Base-by-base conservation (phyloP, 495 filamentous ascomycete genomes). In the Astrocystis sublimbata region DNA sequence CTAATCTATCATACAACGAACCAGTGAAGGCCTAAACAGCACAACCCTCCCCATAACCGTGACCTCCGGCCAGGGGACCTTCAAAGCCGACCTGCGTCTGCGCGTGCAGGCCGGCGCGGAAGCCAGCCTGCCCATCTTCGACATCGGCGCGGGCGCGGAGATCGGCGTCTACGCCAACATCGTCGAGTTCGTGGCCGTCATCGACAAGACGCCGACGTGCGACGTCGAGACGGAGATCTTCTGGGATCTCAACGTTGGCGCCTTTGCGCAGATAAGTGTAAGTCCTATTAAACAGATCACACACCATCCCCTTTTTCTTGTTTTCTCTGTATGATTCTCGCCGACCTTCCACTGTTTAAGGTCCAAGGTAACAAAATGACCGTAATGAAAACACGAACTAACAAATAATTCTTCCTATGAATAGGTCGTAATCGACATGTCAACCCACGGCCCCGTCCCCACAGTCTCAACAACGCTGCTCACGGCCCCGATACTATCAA, bases 91-190 rank as follows among this genome's bases (percentile, higher is more conserved):
- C 55, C 67, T 75, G 10, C 62, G 67, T 19, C 63, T 75, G 23
- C 63, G 65, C 4, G 65, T 73, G 31, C 68, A 73, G 46, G 71
- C 66, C 55, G 73, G 73, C n/a, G 70, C 69, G 6, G 66, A 67
- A 46, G 61, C 68, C 10, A 65, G 65, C 30, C 24, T 70, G n/a
- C 15, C n/a, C 15, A 12, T 50, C 38, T 68, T 73, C 46, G 73
- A 67, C 26, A 68, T 71, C 33, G 69, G 71, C 4, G 71, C 72
- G 7, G 64, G 67, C 21, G 71, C 71, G 9, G 64, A 68, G 50
- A 50, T 75, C 10, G 73, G 73, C 45, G 66, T 73, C 45, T 71
- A 68, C 42, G 67, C 71, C n/a, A 68, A 75, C 45, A 61, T 75
- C 10, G 68, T 72, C 53, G 68, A 73, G 60, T 75, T 70, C 53